Conservation (phyloP, 495 filamentous ascomycete species). For the Aspergillus funiculosus region DNA sequence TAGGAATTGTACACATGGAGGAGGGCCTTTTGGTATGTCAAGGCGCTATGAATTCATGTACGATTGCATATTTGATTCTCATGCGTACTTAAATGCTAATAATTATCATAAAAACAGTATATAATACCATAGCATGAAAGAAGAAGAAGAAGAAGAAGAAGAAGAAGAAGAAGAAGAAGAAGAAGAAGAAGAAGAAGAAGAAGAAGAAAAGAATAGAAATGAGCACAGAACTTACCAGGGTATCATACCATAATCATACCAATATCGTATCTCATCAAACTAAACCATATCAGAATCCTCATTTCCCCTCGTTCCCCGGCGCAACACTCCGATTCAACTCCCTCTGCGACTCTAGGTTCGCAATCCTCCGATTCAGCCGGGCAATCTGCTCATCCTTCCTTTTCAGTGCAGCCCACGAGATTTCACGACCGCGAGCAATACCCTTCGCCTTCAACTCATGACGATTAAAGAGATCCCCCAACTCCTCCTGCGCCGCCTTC, state of each 20-base stretch:
- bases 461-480: constrained; percentile 47
- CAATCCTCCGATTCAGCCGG: constrained; percentile 47
- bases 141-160: too few relatives aligned
- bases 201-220: neutral
- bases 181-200: too few relatives aligned
- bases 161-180: too few relatives aligned
- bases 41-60: too few relatives aligned
- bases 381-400: constrained; percentile 56
- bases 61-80: too few relatives aligned
- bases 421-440: constrained; percentile 56
- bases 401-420: constrained; percentile 53
- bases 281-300: neutral
- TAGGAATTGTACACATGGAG: too few relatives aligned
- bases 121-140: neutral
- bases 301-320: too few relatives aligned
- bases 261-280: constrained; percentile 7
- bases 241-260: constrained; percentile 10
- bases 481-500: constrained; percentile 30
- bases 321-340: constrained; percentile 42
- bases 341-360: constrained; percentile 26
- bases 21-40: too few relatives aligned
- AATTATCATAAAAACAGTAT: too few relatives aligned
- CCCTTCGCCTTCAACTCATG: constrained; percentile 53
- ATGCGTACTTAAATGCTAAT: too few relatives aligned
- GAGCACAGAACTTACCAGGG: constrained; percentile 6